Conservation (phyloP, 345 rosid genomes). For the Pistacia integerrima region DNA sequence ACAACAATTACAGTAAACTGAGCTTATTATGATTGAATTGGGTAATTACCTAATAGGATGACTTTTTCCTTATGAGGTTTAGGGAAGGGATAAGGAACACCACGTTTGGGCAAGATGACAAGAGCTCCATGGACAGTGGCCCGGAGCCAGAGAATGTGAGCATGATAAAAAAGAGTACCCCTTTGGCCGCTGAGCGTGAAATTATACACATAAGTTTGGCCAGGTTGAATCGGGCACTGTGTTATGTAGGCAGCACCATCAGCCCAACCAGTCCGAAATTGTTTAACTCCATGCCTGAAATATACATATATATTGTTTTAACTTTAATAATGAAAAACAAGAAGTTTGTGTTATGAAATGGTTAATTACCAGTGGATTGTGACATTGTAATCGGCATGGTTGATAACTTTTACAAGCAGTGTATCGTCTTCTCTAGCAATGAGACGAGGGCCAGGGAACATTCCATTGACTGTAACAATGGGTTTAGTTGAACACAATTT, state of each 20-base stretch:
- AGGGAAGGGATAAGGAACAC: conserved; percentile 87
- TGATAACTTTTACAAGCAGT: conserved; percentile 57
- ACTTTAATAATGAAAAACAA: no score
- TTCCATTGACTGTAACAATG: conserved; percentile 79
- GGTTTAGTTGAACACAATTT: conserved; percentile 74
- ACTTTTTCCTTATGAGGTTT: conserved; percentile 59
- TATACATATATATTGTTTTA: no score
- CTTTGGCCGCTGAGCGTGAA: conserved; percentile 80
- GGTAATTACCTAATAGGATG: neutral
- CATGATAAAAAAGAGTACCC: conserved; percentile 87
- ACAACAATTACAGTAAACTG: no score
- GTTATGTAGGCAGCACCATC: conserved; percentile 94
- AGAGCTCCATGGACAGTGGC: conserved; percentile 89
- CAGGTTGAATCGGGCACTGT: conserved; percentile 87
- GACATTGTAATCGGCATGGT: conserved; percentile 63
- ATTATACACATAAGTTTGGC: conserved; percentile 66
- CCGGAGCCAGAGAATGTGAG: conserved; percentile 92
- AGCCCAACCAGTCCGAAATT: conserved; percentile 81
- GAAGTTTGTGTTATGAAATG: no score
- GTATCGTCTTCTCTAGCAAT: conserved; percentile 69
- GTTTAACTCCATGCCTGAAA: conserved; percentile 83
- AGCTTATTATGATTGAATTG: no score
- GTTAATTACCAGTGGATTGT: conserved; percentile 53
- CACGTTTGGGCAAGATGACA: conserved; percentile 76
- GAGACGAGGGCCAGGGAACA: conserved; percentile 57